These are phyloP conservation scores for Mortierella sp. DNA, from an alignment of 371 early-diverging fungal genomes.

Conservation along the genomic window DNA sequence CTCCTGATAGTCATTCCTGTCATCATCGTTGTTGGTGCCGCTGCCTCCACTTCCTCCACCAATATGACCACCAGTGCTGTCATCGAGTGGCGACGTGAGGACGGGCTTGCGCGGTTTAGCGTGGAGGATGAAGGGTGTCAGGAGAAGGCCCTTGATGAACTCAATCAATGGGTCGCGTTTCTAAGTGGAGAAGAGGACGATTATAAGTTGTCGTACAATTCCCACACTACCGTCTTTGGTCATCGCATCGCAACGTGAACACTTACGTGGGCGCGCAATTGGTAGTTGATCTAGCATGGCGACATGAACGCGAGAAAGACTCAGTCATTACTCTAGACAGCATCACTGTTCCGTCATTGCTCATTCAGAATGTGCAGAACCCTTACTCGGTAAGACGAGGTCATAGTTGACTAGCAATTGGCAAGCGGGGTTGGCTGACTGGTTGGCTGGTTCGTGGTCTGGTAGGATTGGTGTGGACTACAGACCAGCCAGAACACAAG, in stretches of 20 bases:
- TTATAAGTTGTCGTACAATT: too few species aligned
- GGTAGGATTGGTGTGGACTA: too few species aligned
- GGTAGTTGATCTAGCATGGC: constrained; percentile 70
- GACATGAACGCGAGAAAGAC: constrained; percentile 1
- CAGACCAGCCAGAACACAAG: too few species aligned
- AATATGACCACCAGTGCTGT: not conserved
- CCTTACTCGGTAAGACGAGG: constrained; percentile 53
- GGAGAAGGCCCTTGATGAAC: constrained; percentile 84
- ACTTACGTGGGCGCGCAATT: constrained; percentile 73
- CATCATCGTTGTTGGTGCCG: constrained; percentile 20
- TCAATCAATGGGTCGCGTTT: constrained; percentile 85
- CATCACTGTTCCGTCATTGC: not conserved
- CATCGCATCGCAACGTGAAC: not conserved
- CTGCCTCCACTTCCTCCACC: constrained; percentile 1
- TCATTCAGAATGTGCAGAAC: not conserved
- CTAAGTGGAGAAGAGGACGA: constrained; percentile 18
- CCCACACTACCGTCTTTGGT: not conserved
- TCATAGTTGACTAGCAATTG: constrained; percentile 20
- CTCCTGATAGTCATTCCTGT: constrained; percentile 48
- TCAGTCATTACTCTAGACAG: not conserved
- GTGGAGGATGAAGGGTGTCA: constrained; percentile 82
- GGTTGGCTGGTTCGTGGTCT: too few species aligned
- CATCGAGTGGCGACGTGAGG: constrained; percentile 16
- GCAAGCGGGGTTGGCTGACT: too few species aligned
- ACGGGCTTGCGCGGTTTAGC: constrained; percentile 63